Evolutionary conservation across 2,329 filamentous ascomycete genomes (phyloP).

Genomic region (Penicillium glabrum): DNA sequence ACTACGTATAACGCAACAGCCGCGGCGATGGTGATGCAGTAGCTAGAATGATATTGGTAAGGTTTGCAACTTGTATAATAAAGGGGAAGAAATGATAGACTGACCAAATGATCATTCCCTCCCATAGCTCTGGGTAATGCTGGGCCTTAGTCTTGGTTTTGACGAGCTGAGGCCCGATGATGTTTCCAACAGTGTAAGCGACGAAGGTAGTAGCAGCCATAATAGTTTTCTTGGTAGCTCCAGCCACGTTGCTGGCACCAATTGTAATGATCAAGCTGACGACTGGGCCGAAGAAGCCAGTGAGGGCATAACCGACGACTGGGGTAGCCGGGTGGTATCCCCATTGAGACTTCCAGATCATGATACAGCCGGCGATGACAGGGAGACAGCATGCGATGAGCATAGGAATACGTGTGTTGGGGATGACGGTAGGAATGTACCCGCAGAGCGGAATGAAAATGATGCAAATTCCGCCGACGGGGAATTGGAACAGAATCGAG

Average conservation of each 20-base stretch:
- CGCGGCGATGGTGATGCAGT: slow-evolving; percentile 65
- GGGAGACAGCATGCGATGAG: slow-evolving; percentile 68
- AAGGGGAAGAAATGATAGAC: slow-evolving; percentile 10
- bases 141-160: slow-evolving; percentile 62
- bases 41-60: slow-evolving; percentile 45
- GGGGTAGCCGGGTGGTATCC: slow-evolving; percentile 64
- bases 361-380: slow-evolving; percentile 70
- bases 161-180: slow-evolving; percentile 71
- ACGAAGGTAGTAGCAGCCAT: slow-evolving; percentile 74
- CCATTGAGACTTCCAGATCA: slow-evolving; percentile 72
- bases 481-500: slow-evolving; percentile 73
- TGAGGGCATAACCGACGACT: slow-evolving; percentile 69
- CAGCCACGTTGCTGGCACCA: slow-evolving; percentile 68
- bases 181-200: slow-evolving; percentile 74
- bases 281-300: slow-evolving; percentile 70
- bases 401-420: slow-evolving; percentile 65
- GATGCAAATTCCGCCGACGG: slow-evolving; percentile 67
- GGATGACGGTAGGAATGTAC: slow-evolving; percentile 60
- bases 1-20: slow-evolving; percentile 59
- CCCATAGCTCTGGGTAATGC: slow-evolving; percentile 73
- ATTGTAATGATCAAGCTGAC: slow-evolving; percentile 62
- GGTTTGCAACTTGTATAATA: not conserved
- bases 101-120: slow-evolving; percentile 63
- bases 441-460: slow-evolving; percentile 67
- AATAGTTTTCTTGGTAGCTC: slow-evolving; percentile 75